Conservation (phyloP, 257 asterid species). For the Petunia axillaris region DNA sequence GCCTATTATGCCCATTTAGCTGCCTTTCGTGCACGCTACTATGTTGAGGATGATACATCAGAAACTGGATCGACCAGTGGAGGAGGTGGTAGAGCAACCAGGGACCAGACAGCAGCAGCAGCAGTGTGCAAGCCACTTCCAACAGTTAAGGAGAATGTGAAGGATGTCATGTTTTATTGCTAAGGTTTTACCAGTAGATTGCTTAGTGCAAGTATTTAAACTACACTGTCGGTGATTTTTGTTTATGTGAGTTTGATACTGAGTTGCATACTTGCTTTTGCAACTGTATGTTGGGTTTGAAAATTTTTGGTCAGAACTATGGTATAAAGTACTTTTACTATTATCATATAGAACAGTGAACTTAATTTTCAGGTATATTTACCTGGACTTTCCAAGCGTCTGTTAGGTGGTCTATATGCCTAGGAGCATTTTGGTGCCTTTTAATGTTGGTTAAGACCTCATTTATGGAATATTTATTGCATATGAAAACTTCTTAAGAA, state of each 20-base stretch:
- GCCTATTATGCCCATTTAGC: constrained; percentile 86
- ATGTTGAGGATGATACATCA: constrained; percentile 48
- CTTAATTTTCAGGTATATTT: background rate
- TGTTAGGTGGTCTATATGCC: background rate
- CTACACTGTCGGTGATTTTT: background rate
- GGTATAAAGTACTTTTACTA: background rate
- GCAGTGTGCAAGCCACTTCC: constrained; percentile 44
- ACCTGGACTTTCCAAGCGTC: background rate
- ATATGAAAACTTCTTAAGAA: background rate
- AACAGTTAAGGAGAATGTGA: constrained; percentile 46
- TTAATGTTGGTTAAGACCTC: background rate
- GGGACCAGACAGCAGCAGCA: constrained; percentile 36
- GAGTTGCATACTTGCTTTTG: background rate
- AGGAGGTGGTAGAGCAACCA: constrained; percentile 38
- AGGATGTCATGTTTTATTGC: constrained; percentile 77
- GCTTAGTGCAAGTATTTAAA: background rate
- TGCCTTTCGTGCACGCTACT: constrained; percentile 79
- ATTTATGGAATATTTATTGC: background rate
- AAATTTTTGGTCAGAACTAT: background rate
- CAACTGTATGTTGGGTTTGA: background rate
- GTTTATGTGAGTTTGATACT: background rate
- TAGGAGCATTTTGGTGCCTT: background rate
- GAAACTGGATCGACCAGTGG: constrained; percentile 50
- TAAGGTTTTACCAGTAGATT: constrained; percentile 26
- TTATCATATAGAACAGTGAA: background rate